Conservation (phyloP, 1,139 yeast species). For the Pichia sp. region DNA sequence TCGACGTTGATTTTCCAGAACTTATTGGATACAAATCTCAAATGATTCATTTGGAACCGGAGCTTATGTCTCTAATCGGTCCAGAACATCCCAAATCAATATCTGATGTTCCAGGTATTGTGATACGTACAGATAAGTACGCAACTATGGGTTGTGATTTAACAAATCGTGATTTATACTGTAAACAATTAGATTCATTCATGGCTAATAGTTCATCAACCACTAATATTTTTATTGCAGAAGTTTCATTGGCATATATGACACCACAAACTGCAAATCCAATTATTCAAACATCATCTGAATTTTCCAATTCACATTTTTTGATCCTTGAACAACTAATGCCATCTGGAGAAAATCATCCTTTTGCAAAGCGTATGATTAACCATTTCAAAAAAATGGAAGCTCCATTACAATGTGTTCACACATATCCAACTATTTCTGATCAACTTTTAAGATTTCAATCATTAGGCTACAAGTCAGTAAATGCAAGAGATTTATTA, state of each 20-base stretch:
- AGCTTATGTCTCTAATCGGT: constrained; percentile 42
- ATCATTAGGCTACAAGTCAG: constrained; percentile 40
- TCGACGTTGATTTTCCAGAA: constrained; percentile 76
- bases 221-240: constrained; percentile 63
- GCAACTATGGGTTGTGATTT: constrained; percentile 68
- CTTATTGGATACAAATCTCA: constrained; percentile 47
- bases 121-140: constrained; percentile 43
- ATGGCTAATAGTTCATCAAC: constrained; percentile 28
- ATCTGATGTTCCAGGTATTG: constrained; percentile 26
- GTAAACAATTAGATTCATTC: constrained; percentile 33
- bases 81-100: constrained; percentile 12
- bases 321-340: constrained; percentile 65
- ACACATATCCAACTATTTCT: constrained; percentile 46
- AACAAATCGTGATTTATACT: constrained; percentile 42
- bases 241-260: constrained; percentile 82
- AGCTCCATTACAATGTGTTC: constrained; percentile 67
- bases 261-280: constrained; percentile 60
- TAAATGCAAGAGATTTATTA: constrained; percentile 50
- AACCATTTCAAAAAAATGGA: constrained; percentile 61
- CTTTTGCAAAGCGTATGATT: constrained; percentile 72
- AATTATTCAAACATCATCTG: constrained; percentile 47
- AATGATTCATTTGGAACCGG: constrained; percentile 45
- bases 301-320: constrained; percentile 51
- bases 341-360: constrained; percentile 56
- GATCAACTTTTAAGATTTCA: constrained; percentile 49